phyloP scores from a whole-genome alignment of 106 monocot species.

The Dendrobium huoshanense region DNA sequence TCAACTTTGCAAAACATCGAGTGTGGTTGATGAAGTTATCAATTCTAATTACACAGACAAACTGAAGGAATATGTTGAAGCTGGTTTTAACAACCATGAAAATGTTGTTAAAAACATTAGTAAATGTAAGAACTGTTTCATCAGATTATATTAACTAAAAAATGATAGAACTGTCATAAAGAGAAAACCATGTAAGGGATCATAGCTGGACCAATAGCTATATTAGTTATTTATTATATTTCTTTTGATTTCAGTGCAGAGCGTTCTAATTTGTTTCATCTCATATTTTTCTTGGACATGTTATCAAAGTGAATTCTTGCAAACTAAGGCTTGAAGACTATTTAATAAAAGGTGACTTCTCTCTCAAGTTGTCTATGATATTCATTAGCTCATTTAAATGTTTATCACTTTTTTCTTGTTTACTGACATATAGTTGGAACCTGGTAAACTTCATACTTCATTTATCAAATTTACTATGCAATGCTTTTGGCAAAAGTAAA shows the following conservation, averaged over 20 bases:
- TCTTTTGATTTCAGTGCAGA: neutral
- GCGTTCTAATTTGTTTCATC: slow-evolving; percentile 1
- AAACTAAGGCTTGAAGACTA: slow-evolving; percentile 3
- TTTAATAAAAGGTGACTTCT: neutral
- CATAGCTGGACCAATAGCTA: neutral
- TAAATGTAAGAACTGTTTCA: slow-evolving; percentile 31
- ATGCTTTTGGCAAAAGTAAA: neutral
- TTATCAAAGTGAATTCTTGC: slow-evolving; percentile 3
- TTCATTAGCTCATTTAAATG: neutral
- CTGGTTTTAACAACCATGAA: slow-evolving; percentile 30
- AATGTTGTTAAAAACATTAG: slow-evolving; percentile 34
- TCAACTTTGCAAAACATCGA: slow-evolving; percentile 20
- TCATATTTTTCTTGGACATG: neutral
- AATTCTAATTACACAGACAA: slow-evolving; percentile 39
- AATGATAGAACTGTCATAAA: neutral
- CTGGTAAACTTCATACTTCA: neutral
- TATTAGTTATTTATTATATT: neutral
- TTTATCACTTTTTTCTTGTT: neutral
- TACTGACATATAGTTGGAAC: neutral
- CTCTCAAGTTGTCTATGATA: neutral
- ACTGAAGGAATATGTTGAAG: slow-evolving; percentile 54
- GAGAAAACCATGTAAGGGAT: neutral
- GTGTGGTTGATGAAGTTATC: slow-evolving; percentile 27
- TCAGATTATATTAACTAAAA: neutral
- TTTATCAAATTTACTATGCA: neutral